A percentile compares a stretch with the other conserved stretches of the same genome.
Evolutionary conservation across 129 eudicot species (phyloP).

Genomic region (Heracleum sosnowskyi): DNA sequence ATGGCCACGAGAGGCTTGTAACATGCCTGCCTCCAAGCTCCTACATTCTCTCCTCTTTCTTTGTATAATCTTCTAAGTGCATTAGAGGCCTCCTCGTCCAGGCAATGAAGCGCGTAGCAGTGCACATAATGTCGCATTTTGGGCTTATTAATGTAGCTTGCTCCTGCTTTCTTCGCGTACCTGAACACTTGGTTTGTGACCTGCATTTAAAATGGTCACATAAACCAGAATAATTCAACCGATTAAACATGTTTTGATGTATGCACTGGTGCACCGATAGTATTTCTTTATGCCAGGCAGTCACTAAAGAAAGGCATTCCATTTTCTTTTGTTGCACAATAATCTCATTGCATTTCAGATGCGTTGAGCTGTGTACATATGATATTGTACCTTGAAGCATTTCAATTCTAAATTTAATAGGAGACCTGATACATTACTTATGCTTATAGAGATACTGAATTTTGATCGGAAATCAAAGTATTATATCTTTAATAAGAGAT

Average conservation of each 20-base stretch:
- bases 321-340: too few relatives aligned
- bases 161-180: constrained; percentile 81
- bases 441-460: too few relatives aligned
- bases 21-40: constrained; percentile 96
- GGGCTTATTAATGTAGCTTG: constrained; percentile 91
- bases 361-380: too few relatives aligned
- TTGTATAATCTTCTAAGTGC: constrained; percentile 68
- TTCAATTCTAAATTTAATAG: too few relatives aligned
- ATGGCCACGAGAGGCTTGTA: constrained; percentile 85
- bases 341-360: too few relatives aligned
- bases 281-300: too few relatives aligned
- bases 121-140: constrained; percentile 96
- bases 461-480: too few relatives aligned
- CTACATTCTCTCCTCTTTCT: constrained; percentile 92
- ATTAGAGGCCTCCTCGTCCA: constrained; percentile 80
- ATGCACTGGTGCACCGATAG: background rate
- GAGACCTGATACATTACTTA: too few relatives aligned
- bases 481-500: too few relatives aligned
- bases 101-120: constrained; percentile 96
- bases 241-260: background rate
- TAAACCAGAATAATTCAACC: background rate
- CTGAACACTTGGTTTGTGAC: constrained; percentile 94
- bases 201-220: constrained; percentile 22
- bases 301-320: too few relatives aligned
- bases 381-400: too few relatives aligned